phyloP scores from a whole-genome alignment of 2,329 filamentous ascomycete genomes.

The Dryadomyces quercus-mongolicae region DNA sequence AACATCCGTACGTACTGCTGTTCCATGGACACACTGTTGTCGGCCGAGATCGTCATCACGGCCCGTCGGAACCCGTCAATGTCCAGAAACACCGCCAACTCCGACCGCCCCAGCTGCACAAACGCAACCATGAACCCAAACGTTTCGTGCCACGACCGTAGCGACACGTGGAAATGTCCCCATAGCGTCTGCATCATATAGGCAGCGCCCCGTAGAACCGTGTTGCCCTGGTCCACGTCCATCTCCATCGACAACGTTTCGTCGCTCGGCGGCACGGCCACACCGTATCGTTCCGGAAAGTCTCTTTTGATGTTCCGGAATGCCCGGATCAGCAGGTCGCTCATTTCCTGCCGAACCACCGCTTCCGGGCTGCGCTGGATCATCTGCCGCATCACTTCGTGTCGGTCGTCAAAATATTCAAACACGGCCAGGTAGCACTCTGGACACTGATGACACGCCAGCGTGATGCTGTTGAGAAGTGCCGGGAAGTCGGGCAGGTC shows the following conservation, averaged over 20 bases:
- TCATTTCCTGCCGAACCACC: constrained; percentile 39
- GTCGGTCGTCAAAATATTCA: constrained; percentile 45
- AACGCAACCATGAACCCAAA: constrained; percentile 62
- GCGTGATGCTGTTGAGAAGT: constrained; percentile 29
- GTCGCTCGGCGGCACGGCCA: constrained; percentile 15
- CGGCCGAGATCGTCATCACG: constrained; percentile 49
- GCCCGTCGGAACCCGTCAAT: constrained; percentile 47
- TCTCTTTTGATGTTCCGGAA: constrained; percentile 38
- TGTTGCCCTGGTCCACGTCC: constrained; percentile 7
- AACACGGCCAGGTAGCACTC: constrained; percentile 47
- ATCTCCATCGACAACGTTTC: constrained; percentile 14
- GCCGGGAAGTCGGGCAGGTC: constrained; percentile 50
- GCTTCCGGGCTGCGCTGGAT: constrained; percentile 48
- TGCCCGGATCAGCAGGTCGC: constrained; percentile 37
- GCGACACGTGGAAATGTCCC: constrained; percentile 46
- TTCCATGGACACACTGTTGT: constrained; percentile 37
- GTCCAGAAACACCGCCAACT: constrained; percentile 47
- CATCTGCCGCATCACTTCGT: constrained; percentile 49
- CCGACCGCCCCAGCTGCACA: constrained; percentile 45
- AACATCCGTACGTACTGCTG: constrained; percentile 43
- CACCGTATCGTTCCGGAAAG: constrained; percentile 34
- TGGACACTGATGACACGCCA: constrained; percentile 35
- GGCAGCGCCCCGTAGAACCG: constrained; percentile 27
- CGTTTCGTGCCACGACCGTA: constrained; percentile 64
- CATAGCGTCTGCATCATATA: constrained; percentile 44